These are phyloP conservation scores for Leccinellum luteum DNA, from an alignment of 768 basidiomycete species.

Conservation along the genomic window DNA sequence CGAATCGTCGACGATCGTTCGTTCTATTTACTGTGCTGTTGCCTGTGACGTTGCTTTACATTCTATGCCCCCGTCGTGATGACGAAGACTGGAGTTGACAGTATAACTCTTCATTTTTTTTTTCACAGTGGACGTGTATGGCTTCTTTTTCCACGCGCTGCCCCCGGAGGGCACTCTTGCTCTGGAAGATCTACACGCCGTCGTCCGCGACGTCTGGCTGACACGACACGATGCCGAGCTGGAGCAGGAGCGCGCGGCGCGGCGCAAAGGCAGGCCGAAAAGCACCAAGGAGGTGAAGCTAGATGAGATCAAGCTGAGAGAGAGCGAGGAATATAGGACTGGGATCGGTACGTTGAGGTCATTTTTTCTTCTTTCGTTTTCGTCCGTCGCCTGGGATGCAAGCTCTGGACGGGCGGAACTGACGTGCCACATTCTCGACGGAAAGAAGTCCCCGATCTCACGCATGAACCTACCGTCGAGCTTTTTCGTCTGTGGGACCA, in stretches of 20 bases:
- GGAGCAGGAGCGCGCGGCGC: constrained; percentile 52
- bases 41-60: neutral
- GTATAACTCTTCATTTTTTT: neutral
- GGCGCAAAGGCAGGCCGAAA: constrained; percentile 77
- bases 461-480: constrained; percentile 63
- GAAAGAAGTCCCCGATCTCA: constrained; percentile 77
- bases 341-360: constrained; percentile 63
- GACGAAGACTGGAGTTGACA: neutral
- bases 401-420: neutral
- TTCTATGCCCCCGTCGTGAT: neutral
- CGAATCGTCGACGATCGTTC: neutral
- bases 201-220: constrained; percentile 70
- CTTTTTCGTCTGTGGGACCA: constrained; percentile 80
- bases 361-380: neutral
- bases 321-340: constrained; percentile 71
- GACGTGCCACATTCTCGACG: neutral
- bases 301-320: constrained; percentile 67
- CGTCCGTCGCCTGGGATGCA: neutral
- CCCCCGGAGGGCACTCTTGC: constrained; percentile 57
- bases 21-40: neutral
- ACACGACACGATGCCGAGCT: constrained; percentile 67
- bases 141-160: constrained; percentile 73
- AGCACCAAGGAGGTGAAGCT: constrained; percentile 62
- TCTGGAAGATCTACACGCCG: constrained; percentile 61
- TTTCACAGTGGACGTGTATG: constrained; percentile 63